Evolutionary conservation across 495 filamentous ascomycete genomes (phyloP).

Genomic region (Choiromyces venosus): DNA sequence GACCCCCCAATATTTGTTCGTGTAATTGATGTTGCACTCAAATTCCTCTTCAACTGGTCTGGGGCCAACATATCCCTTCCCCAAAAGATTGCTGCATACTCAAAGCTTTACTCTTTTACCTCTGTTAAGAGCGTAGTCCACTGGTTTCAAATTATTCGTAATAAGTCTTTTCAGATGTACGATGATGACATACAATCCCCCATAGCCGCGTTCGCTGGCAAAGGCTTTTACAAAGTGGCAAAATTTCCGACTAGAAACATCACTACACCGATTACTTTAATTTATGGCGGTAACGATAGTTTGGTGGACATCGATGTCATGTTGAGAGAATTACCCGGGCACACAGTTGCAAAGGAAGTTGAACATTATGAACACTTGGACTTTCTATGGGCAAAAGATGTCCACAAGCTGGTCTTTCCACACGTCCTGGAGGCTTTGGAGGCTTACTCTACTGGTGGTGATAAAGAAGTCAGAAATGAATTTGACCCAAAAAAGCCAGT

Average conservation of each 20-base stretch:
- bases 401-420: slow-evolving; percentile 75
- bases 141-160: slow-evolving; percentile 99
- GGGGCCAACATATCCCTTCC: slow-evolving; percentile 75
- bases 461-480: not conserved
- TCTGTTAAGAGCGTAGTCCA: slow-evolving; percentile 94
- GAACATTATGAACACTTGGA: slow-evolving; percentile 93
- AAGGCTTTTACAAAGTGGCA: slow-evolving; percentile 79
- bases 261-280: slow-evolving; percentile 84
- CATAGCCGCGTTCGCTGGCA: slow-evolving; percentile 50
- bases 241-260: slow-evolving; percentile 96
- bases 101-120: slow-evolving; percentile 92
- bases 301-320: slow-evolving; percentile 92
- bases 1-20: slow-evolving; percentile 92
- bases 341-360: slow-evolving; percentile 77
- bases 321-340: slow-evolving; percentile 75
- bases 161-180: slow-evolving; percentile 93
- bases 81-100: slow-evolving; percentile 95
- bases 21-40: slow-evolving; percentile 74
- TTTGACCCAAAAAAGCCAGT: not conserved
- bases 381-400: slow-evolving; percentile 89
- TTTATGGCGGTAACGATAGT: slow-evolving; percentile 90
- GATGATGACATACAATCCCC: slow-evolving; percentile 78
- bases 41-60: slow-evolving; percentile 83
- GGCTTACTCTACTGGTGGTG: slow-evolving; percentile 51
- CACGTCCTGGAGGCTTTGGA: slow-evolving; percentile 85